Evolutionary conservation across 352 stramenopile genomes (phyloP).

Genomic region (Peronosclerospora sorghi): DNA sequence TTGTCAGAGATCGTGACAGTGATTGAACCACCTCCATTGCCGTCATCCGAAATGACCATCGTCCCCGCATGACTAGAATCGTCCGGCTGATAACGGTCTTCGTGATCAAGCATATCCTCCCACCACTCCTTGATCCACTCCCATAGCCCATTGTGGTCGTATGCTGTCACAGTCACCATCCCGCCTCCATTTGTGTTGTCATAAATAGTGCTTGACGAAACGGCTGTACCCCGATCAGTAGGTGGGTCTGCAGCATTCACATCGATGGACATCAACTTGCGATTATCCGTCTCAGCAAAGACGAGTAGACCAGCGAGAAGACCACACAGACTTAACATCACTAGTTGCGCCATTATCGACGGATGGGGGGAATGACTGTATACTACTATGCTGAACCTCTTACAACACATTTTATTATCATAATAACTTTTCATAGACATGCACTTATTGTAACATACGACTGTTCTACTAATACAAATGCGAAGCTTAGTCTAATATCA

Average conservation of each 20-base stretch:
- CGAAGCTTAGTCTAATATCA: no score
- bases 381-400: no score
- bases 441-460: no score
- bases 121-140: conserved; percentile 3
- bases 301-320: no score
- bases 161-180: conserved; percentile 6
- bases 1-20: conserved; percentile 1
- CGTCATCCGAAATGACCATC: not conserved
- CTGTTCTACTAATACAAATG: no score
- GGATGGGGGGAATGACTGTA: no score
- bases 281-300: no score
- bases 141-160: conserved; percentile 5
- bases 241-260: no score
- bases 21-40: not conserved
- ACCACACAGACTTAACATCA: no score
- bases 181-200: not conserved
- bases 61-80: not conserved
- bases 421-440: no score
- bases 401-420: no score
- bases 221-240: not conserved
- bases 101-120: not conserved
- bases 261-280: no score
- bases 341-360: not conserved
- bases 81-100: not conserved
- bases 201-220: not conserved